Evolutionary conservation across 306 rosid genomes (phyloP).

Genomic region (Quercus berberidifolia): DNA sequence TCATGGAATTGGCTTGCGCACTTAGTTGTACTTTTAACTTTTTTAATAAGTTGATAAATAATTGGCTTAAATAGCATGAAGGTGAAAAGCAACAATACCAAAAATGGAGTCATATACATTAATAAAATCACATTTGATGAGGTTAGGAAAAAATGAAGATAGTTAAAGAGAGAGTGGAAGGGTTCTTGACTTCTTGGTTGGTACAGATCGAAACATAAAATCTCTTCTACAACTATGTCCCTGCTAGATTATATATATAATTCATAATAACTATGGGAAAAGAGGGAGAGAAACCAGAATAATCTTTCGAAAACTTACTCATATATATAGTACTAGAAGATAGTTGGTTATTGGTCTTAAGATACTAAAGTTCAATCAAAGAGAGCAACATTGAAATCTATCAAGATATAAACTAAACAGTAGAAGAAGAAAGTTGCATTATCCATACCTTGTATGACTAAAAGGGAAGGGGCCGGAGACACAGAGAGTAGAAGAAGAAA

Average conservation of each 20-base stretch:
- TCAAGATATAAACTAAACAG: neutral
- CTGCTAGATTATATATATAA: too few relatives aligned
- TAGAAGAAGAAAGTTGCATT: constrained; percentile 5
- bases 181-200: neutral
- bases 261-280: too few relatives aligned
- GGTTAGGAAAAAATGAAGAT: neutral
- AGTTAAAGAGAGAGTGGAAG: neutral
- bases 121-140: neutral
- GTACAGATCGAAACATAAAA: neutral
- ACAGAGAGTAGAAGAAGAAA: constrained; percentile 11
- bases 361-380: neutral
- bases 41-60: neutral
- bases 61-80: neutral
- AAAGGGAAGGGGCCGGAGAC: neutral
- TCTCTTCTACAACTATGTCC: too few relatives aligned
- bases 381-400: neutral
- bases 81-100: neutral
- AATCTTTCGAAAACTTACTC: too few relatives aligned
- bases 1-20: neutral
- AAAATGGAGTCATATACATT: neutral
- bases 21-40: neutral
- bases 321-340: too few relatives aligned
- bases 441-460: neutral
- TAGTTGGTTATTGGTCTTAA: too few relatives aligned
- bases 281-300: too few relatives aligned